Evolutionary conservation across 805 yeast species (phyloP), one percentile per base, ranked within the genome.

Genomic region (Kazachstania africana): DNA sequence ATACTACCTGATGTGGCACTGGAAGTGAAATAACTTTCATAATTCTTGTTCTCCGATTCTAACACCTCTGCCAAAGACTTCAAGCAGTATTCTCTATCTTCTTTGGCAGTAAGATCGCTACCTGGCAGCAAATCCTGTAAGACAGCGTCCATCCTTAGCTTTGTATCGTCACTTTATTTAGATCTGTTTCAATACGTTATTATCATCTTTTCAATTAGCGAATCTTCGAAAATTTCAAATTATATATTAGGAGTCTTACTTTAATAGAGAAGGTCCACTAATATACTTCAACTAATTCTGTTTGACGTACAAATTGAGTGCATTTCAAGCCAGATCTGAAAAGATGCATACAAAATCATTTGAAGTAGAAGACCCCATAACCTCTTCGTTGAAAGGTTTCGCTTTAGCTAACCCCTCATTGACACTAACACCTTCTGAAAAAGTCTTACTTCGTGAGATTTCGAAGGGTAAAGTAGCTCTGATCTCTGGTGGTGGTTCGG

Each of bases 401-500:
- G 60, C 56, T 1, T 45, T 53, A 13, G 45, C 60, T 4, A 56
- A 62, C 33, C 65, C 65, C 12, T 50, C 59, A 3, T 41, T 62
- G 12, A 47, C 60, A 2, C 40, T 60, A 12, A 44, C 61, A 19
- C 55, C 55, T 17, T 52, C 53, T 16, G 66, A 62, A 34, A 62
- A 59, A 31, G 42, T 63, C 8, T 41, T 62, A 13, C 58, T 49
- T 41, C 53, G 67, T 32, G 43, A 48, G 18, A 51, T 48, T 12
- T 39, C 45, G 30, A 38, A 58, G 33, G 58, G 64, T 17, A 78
- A 81, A 46, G 79, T 85, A 27, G 70, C 82, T 5, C 48, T 87
- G 30, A 60, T 87, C 17, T 75, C 94, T 21, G 95, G 96, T 37
- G 97, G 97, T 34, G 96, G 96, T 17, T 75, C 87, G 10, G 97